Base-by-base conservation (phyloP, 805 yeast species). In the Myxozyma mucilagina region DNA sequence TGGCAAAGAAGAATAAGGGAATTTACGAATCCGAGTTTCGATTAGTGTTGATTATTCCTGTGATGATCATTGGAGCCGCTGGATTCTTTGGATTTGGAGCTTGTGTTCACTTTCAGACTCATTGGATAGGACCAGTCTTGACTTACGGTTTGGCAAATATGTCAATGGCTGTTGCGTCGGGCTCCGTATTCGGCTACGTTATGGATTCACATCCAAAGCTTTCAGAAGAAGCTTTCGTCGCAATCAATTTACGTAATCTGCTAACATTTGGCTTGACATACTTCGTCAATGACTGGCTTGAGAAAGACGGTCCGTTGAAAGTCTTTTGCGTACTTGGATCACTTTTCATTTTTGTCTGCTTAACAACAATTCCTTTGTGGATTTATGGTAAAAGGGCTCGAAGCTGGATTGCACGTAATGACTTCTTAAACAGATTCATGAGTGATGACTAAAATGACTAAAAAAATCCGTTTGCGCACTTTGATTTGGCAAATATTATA, bases 61-160 rank as follows among this genome's bases (percentile, higher is more conserved):
- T 82, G 18, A 70, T 78, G 59, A 62, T 82, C 10, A 59, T 81
- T 1, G 73, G 76, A 9, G 56, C 77, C 4, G 74, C 82, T 45
- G 88, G 87, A 1, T 73, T 84, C 47, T 80, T 84, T 78, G 88
- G 87, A 4, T 84, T 81, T 68, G 88, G 88, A 4, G 84, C 87
- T 87, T 75, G 86, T 1, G 71, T 84, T 0, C 71, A 75, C 24
- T 49, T 18, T 10, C 53, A 49, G 16, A 49, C 53, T 5, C 53
- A 49, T 29, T 49, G 53, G 53, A 49, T 35, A n/a, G 53, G 53
- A 4, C 53, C 53, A 10, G 53, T 49, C 11, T 20, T 49, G 18
- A 38, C 53, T 10, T 49, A 16, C 34, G 53, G 53, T 10, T 34
- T 49, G 9, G 53, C 53, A 8, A 49, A 49, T 36, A 49, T 49